phyloP scores from a whole-genome alignment of 139 green algal genomes.

The Chlorella sorokiniana region DNA sequence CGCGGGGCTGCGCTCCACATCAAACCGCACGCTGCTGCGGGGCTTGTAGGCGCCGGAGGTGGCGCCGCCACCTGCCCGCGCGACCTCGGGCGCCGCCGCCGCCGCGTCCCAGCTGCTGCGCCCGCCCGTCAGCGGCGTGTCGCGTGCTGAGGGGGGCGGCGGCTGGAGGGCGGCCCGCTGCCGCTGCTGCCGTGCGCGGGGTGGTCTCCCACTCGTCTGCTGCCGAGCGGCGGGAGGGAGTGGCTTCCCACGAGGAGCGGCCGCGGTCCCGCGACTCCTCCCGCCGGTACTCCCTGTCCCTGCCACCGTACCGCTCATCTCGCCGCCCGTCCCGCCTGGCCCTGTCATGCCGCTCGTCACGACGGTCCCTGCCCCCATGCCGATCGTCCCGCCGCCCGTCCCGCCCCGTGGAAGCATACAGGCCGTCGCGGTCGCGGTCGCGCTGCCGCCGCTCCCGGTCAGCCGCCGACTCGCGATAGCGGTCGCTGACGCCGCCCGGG shows the following conservation, averaged over 20 bases:
- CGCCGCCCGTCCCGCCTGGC: not conserved
- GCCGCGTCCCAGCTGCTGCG: conserved; percentile 20
- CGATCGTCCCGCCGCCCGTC: conserved; percentile 10
- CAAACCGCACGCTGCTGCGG: conserved; percentile 70
- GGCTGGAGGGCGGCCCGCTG: conserved; percentile 14
- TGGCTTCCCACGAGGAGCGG: conserved; percentile 43
- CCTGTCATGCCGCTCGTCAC: no score
- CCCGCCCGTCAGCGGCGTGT: conserved; percentile 35
- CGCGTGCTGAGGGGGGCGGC: conserved; percentile 17
- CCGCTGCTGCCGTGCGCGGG: conserved; percentile 34
- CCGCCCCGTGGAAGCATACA: conserved; percentile 23
- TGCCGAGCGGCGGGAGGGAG: not conserved
- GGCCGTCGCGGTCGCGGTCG: conserved; percentile 31
- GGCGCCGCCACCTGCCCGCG: conserved; percentile 11
- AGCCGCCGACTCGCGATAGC: conserved; percentile 21
- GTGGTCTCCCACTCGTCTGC: conserved; percentile 71
- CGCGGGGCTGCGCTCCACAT: conserved; percentile 62
- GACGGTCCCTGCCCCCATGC: not conserved
- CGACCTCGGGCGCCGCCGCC: conserved; percentile 33
- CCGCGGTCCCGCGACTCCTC: no score
- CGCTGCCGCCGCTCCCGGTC: conserved; percentile 45
- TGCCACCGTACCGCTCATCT: conserved; percentile 5
- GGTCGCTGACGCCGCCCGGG: conserved; percentile 60
- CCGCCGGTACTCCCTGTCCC: no score
- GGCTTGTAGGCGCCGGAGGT: conserved; percentile 23